phyloP scores from a whole-genome alignment of 2,329 filamentous ascomycete species.

The Neodidymelliopsis sp. region DNA sequence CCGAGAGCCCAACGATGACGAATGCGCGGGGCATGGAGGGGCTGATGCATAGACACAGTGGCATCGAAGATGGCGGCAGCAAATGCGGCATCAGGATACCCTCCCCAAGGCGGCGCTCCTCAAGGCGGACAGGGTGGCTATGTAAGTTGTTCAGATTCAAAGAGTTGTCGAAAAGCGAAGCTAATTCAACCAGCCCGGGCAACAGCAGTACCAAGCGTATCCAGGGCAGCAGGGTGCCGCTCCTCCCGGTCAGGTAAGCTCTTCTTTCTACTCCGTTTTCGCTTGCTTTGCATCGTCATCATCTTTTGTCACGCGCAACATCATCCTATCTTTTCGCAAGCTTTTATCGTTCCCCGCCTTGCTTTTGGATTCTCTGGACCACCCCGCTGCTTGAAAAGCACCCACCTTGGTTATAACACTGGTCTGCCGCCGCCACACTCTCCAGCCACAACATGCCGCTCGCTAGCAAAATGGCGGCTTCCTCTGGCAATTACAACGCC shows the following conservation, averaged over 20 bases:
- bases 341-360: slow-evolving; percentile 30
- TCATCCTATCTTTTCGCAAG: slow-evolving; percentile 25
- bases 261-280: slow-evolving; percentile 30
- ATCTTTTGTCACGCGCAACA: slow-evolving; percentile 31
- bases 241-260: slow-evolving; percentile 47
- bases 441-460: slow-evolving; percentile 30
- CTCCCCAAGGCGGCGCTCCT: slow-evolving; percentile 40
- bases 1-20: slow-evolving; percentile 24
- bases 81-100: slow-evolving; percentile 44
- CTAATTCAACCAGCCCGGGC: slow-evolving; percentile 51
- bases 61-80: slow-evolving; percentile 58
- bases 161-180: slow-evolving; percentile 22
- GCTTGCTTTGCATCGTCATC: slow-evolving; percentile 46
- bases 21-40: slow-evolving; percentile 22
- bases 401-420: slow-evolving; percentile 17
- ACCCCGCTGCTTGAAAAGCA: slow-evolving; percentile 20
- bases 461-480: slow-evolving; percentile 37
- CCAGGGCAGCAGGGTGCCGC: slow-evolving; percentile 58
- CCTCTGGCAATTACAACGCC: slow-evolving; percentile 34
- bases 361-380: slow-evolving; percentile 40
- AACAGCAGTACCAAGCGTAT: slow-evolving; percentile 65
- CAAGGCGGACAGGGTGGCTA: slow-evolving; percentile 52
- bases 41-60: slow-evolving; percentile 49
- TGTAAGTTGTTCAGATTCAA: slow-evolving; percentile 54
- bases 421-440: slow-evolving; percentile 26